phyloP scores from a whole-genome alignment of 2,329 filamentous ascomycete genomes.

The Ramichloridium luteum region DNA sequence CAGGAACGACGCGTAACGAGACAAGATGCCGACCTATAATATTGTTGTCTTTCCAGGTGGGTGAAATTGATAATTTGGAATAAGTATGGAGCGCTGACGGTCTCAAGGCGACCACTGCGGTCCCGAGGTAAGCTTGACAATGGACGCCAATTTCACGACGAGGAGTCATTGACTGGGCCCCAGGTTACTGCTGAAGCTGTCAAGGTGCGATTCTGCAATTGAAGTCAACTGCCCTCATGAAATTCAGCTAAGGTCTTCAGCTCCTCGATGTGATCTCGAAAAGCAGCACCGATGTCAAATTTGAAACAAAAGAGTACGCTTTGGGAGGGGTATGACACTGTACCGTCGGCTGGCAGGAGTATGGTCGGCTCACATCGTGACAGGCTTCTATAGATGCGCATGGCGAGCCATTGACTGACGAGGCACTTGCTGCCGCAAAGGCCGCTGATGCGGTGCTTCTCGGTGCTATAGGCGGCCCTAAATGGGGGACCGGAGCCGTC shows the following conservation, averaged over 20 bases:
- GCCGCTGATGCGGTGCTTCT: constrained; percentile 80
- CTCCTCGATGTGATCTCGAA: constrained; percentile 69
- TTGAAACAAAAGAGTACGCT: constrained; percentile 82
- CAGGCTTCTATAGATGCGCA: constrained; percentile 81
- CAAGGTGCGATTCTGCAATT: constrained; percentile 50
- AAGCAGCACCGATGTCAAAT: constrained; percentile 57
- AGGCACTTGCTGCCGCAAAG: constrained; percentile 72
- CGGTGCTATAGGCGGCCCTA: constrained; percentile 87
- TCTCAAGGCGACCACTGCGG: constrained; percentile 58
- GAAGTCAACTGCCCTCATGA: no score
- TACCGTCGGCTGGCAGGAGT: no score
- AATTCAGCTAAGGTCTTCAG: constrained; percentile 33
- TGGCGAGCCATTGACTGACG: constrained; percentile 67
- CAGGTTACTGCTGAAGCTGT: constrained; percentile 73
- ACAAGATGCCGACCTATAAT: constrained; percentile 16
- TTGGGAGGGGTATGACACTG: constrained; percentile 81
- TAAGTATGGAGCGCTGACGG: constrained; percentile 6
- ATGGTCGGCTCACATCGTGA: background rate
- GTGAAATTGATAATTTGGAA: no score
- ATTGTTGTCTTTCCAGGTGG: constrained; percentile 17
- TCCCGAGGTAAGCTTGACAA: constrained; percentile 56
- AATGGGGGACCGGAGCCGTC: constrained; percentile 85
- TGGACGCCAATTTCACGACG: no score
- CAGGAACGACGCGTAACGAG: no score
- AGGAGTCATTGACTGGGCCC: no score